Conservation (phyloP, 305 asterid genomes). For the Fraxinus xanthoxyloides region DNA sequence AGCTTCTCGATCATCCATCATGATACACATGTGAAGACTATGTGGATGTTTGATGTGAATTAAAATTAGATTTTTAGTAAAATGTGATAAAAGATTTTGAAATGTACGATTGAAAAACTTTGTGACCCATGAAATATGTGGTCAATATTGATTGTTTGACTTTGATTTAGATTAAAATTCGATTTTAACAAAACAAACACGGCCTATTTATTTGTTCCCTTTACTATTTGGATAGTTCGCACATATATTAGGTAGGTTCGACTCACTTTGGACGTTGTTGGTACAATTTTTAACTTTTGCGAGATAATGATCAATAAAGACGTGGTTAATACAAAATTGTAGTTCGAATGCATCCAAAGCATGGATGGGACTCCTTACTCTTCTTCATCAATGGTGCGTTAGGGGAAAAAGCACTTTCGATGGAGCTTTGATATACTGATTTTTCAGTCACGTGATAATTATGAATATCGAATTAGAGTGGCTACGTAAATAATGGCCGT, state of each 20-base stretch:
- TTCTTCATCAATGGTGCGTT: neutral
- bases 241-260: neutral
- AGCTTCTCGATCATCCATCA: neutral
- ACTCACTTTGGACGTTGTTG: neutral
- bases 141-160: no score
- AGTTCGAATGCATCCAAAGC: neutral
- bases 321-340: no score
- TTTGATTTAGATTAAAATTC: no score
- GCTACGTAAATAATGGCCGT: neutral
- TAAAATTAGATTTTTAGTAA: no score
- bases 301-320: neutral
- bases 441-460: neutral
- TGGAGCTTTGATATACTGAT: neutral
- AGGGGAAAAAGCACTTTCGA: neutral
- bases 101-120: no score
- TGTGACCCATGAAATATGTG: no score
- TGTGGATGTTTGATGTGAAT: no score
- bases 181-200: no score
- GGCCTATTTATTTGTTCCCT: neutral
- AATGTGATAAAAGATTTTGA: no score
- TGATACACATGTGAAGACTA: neutral
- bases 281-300: no score
- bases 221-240: neutral
- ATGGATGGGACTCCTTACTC: neutral
- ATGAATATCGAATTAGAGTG: neutral